Base-by-base conservation (phyloP, 179 eudicot genomes). In the Amaranthus tricolor region DNA sequence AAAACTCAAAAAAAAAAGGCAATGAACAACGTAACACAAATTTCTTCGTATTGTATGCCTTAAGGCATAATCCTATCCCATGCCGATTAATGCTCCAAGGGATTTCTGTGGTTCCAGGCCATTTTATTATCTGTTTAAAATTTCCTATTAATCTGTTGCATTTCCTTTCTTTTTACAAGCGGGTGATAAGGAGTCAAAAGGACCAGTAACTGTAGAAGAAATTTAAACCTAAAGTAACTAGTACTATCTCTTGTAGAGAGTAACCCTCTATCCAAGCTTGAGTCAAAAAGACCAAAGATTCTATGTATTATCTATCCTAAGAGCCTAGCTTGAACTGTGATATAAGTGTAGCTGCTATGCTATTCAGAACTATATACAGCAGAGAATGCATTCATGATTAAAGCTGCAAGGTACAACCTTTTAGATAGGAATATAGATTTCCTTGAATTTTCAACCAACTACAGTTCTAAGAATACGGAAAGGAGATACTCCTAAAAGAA, bases 361-460 rank as follows among this genome's bases (percentile, higher is more conserved):
- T 61, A 66, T 24, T 4, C 57, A 54, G 63, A 72, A 54, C 66
- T 67, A 70, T 52, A 19, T 31, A 20, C 73, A 21, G 72, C 62
- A 21, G 65, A 21, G 65, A 63, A 57, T 64, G 59, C 21, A 81
- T 63, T 61, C 68, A 51, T 77, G 83, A 73, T 62, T 77, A 81
- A 81, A 72, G 84, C 84, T 81, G 80, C 83, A 68, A 72, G 66
- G 77, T 77, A 76, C 78, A 76, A 55, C 50, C 50, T 68, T 73
- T 56, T 9, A 58, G 71, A 54, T 21, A 45, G 5, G 8, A 53
- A 6, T 40, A 43, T 50, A 4, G 40, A 48, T 7, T 50, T 58
- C 16, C 21, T 50, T 21, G 19, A 68, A n/a, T 68, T 40, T 50
- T 31, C 68, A 78, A 72, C 76, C 81, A 78, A 45, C 73, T 24